Percentiles rank a stretch among this genome's conserved stretches.
Evolutionary conservation across 768 basidiomycete species (phyloP).

Genomic region (Kwoniella europaea): DNA sequence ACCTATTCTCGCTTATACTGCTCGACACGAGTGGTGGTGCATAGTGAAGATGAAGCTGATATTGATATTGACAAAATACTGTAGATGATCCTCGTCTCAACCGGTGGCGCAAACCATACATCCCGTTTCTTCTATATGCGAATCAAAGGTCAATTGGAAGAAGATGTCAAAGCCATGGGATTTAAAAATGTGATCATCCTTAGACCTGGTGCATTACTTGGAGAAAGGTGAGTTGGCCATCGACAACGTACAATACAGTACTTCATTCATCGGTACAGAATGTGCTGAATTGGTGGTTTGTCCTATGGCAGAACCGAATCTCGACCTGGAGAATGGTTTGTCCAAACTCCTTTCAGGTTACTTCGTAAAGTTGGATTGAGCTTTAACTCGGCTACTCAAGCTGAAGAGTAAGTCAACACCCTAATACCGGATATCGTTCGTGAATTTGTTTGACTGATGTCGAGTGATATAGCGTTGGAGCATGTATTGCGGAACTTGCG

Average conservation of each 20-base stretch:
- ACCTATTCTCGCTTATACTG: neutral
- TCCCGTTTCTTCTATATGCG: slow-evolving; percentile 38
- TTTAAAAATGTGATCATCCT: slow-evolving; percentile 50
- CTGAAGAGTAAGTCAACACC: slow-evolving; percentile 38
- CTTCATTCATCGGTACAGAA: too few species aligned
- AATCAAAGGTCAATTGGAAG: slow-evolving; percentile 55
- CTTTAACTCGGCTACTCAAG: slow-evolving; percentile 35
- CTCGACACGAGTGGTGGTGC: neutral
- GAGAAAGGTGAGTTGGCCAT: slow-evolving; percentile 36
- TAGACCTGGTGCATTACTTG: slow-evolving; percentile 50
- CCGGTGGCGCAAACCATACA: slow-evolving; percentile 30
- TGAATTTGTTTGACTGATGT: too few species aligned
- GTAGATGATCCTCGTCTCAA: slow-evolving; percentile 54
- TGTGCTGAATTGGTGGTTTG: too few species aligned
- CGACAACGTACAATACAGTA: neutral
- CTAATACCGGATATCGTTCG: neutral
- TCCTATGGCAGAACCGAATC: slow-evolving; percentile 12
- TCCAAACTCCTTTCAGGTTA: slow-evolving; percentile 35
- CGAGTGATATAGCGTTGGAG: slow-evolving; percentile 38
- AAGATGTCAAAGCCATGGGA: slow-evolving; percentile 42
- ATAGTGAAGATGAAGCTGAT: too few species aligned
- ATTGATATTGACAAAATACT: too few species aligned
- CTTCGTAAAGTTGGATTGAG: slow-evolving; percentile 41
- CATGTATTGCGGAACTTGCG: slow-evolving; percentile 48
- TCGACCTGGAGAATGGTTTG: slow-evolving; percentile 31